A percentile compares a stretch with the other conserved stretches of the same genome.
Evolutionary conservation across 257 asterid species (phyloP).

Genomic region (Jasminum sambac): DNA sequence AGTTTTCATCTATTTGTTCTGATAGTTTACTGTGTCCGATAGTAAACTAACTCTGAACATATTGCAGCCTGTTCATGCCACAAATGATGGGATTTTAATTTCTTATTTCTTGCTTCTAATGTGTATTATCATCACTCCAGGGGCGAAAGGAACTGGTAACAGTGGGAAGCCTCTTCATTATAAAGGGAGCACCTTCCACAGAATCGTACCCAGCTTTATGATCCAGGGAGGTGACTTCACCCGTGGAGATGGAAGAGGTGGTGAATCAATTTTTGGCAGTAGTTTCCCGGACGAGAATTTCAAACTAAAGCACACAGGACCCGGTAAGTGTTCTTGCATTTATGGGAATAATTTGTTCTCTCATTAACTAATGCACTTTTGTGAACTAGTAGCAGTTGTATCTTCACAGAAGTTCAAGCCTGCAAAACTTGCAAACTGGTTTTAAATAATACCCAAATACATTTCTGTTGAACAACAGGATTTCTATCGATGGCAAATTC

Average conservation of each 20-base stretch:
- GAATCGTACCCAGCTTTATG: constrained; percentile 94
- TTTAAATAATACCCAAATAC: not conserved
- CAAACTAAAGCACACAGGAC: constrained; percentile 72
- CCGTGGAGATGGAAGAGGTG: constrained; percentile 89
- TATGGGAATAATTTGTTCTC: not conserved
- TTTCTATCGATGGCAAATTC: constrained; percentile 89
- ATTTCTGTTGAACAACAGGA: constrained; percentile 38
- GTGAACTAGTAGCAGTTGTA: not conserved
- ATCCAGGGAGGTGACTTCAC: constrained; percentile 98
- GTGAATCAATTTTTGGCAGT: constrained; percentile 81
- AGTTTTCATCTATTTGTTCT: constrained; percentile 1
- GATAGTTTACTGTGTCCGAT: not conserved
- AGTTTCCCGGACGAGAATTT: constrained; percentile 83
- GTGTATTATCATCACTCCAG: constrained; percentile 39
- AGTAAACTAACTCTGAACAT: constrained; percentile 6
- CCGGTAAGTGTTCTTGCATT: constrained; percentile 52
- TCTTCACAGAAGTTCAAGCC: not conserved
- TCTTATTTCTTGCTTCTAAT: constrained; percentile 10
- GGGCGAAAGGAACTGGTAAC: constrained; percentile 82
- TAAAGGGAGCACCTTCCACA: constrained; percentile 81
- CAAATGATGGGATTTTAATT: constrained; percentile 7
- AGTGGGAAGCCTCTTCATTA: constrained; percentile 79
- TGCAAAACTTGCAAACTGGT: not conserved
- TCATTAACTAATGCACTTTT: constrained; percentile 6
- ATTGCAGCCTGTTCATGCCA: constrained; percentile 14